Base-by-base conservation (phyloP, 2,329 filamentous ascomycete genomes). In the Blastomyces parvus region DNA sequence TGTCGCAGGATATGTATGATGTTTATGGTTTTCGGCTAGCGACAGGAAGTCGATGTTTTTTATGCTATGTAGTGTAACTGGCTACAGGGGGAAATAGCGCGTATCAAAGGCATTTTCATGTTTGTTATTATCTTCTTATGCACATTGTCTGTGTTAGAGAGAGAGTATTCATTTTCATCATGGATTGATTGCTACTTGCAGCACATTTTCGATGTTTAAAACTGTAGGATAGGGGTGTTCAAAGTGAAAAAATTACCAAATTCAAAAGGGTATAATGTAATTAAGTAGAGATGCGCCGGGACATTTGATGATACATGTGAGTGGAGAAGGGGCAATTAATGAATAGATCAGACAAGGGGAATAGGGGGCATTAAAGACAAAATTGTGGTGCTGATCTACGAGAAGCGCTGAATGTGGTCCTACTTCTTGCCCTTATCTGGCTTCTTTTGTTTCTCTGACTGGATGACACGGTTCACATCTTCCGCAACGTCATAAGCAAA, bases 401-500 rank as follows among this genome's bases (percentile, higher is more conserved):
- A 19, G 27, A 17, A 6, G 3, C 5, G 52, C 30, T n/a, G 44
- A 22, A 13, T 48, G 17, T 17, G 17, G 59, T 19, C 4, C 17
- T 40, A 61, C 27, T 53, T 42, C 14, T 40, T 30, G 17, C 7
- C 19, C 3, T 50, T 59, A 27, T 59, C 42, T 25, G 22, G 40
- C 27, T 36, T 6, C 30, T 48, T 38, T 33, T 40, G 59, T 30
- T 56, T 57, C 42, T 64, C 62, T 25, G 50, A 46, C 7, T 30
- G 38, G 44, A 63, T 64, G 44, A 63, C 60, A 33, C 36, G 27
- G 8, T 60, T 64, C 27, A 66, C 65, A 61, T 66, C 66, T 40
- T 62, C 57, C 8, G 64, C 65, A 44, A 68, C 65, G 40, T 68
- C 52, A 38, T 68, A 68, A 14, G 48, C 44, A 55, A 44, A 64